These are phyloP conservation scores for Leptodermis oblonga DNA, from an alignment of 257 asterid genomes.

Conservation along the genomic window DNA sequence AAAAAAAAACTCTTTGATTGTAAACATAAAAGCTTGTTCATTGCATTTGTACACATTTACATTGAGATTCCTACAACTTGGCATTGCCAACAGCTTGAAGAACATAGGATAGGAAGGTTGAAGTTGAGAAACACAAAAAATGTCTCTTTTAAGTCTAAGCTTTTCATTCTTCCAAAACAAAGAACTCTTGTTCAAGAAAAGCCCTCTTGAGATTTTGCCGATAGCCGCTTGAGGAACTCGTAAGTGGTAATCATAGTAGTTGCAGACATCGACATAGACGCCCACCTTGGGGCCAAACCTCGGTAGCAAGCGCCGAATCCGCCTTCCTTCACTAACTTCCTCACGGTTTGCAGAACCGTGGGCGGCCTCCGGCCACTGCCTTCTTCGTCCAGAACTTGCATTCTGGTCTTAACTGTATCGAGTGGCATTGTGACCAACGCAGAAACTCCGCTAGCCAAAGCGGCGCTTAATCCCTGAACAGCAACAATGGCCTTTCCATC, in stretches of 20 bases:
- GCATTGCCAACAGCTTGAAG: constrained; percentile 6
- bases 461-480: constrained; percentile 88
- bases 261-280: constrained; percentile 95
- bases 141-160: not conserved
- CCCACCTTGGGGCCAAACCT: constrained; percentile 98
- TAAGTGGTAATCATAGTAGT: constrained; percentile 95
- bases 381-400: constrained; percentile 86
- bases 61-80: constrained; percentile 10
- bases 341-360: constrained; percentile 53
- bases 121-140: not conserved
- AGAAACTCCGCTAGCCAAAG: constrained; percentile 90
- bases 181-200: constrained; percentile 23
- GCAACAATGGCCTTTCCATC: constrained; percentile 68
- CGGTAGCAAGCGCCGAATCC: constrained; percentile 92
- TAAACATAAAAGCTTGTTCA: not conserved
- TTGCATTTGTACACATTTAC: constrained; percentile 23
- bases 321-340: constrained; percentile 78
- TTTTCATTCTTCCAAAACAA: constrained; percentile 23
- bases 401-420: constrained; percentile 85
- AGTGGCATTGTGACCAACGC: constrained; percentile 94
- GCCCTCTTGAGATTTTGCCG: constrained; percentile 66
- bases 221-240: constrained; percentile 86
- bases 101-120: not conserved
- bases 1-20: too few relatives aligned
- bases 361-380: constrained; percentile 35